Percentiles rank a stretch among this genome's conserved stretches.
These are phyloP conservation scores for Komagataella pseudopastoris DNA, from an alignment of 805 yeast species.

Conservation along the genomic window DNA sequence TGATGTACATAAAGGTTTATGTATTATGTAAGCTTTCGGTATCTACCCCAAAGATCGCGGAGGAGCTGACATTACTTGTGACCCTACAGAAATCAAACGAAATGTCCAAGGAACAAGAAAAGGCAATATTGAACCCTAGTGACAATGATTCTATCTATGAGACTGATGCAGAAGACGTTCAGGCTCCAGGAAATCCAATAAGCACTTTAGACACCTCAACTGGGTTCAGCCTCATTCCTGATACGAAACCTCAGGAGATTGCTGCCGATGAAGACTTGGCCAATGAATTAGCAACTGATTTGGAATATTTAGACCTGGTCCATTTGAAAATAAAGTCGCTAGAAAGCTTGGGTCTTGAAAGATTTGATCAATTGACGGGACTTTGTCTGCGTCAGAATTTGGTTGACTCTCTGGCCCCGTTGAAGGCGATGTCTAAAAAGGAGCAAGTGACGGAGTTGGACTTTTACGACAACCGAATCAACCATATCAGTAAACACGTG, in stretches of 20 bases:
- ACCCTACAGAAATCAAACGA: background rate
- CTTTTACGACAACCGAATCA: conserved; percentile 82
- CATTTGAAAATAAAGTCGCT: conserved; percentile 58
- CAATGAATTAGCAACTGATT: conserved; percentile 38
- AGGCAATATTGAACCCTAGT: background rate
- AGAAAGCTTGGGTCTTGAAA: conserved; percentile 41
- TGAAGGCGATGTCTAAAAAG: conserved; percentile 40
- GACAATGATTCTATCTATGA: conserved; percentile 6
- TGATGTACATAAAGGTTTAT: too few relatives aligned
- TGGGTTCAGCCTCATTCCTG: conserved; percentile 21
- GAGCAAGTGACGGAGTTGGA: conserved; percentile 65
- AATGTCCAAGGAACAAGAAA: background rate
- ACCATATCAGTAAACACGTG: conserved; percentile 66
- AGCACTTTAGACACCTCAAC: conserved; percentile 9
- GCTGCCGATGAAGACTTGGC: conserved; percentile 63
- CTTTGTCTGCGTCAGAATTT: conserved; percentile 78
- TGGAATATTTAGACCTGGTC: conserved; percentile 47
- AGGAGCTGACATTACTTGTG: background rate
- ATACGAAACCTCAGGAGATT: conserved; percentile 34
- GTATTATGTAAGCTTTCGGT: background rate
- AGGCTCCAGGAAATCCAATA: conserved; percentile 7
- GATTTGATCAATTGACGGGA: conserved; percentile 42
- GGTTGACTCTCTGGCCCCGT: conserved; percentile 55
- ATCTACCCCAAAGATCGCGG: background rate
- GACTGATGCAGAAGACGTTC: background rate